Conservation (phyloP, 345 rosid genomes). For the Populus nigra region DNA sequence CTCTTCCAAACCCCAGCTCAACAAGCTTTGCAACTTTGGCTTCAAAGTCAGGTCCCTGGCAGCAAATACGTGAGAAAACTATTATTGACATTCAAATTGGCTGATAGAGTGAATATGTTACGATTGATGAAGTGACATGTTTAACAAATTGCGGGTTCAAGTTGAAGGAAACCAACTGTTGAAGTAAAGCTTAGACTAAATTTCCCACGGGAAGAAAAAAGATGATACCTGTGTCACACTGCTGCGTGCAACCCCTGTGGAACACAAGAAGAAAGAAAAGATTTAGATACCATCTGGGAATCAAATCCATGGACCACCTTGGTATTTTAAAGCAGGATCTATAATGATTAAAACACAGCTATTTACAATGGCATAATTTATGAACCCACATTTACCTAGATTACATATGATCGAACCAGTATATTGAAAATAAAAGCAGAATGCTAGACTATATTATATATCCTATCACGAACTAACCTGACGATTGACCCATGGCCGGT, state of each 20-base stretch:
- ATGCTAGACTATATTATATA: background rate
- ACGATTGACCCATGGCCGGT: slow-evolving; percentile 46
- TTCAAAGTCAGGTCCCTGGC: slow-evolving; percentile 78
- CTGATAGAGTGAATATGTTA: background rate
- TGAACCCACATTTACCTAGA: background rate
- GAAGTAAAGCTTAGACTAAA: background rate
- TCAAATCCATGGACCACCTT: background rate
- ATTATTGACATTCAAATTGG: background rate
- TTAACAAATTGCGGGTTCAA: background rate
- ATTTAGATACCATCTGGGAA: background rate
- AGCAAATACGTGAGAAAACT: background rate
- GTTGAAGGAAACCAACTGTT: background rate
- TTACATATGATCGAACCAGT: background rate
- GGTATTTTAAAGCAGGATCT: background rate
- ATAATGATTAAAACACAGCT: background rate
- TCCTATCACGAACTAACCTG: slow-evolving; percentile 45
- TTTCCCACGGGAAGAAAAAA: background rate
- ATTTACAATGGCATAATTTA: background rate
- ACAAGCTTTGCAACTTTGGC: slow-evolving; percentile 87
- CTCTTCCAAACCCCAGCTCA: slow-evolving; percentile 80
- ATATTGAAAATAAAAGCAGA: background rate
- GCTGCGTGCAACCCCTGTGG: slow-evolving; percentile 34
- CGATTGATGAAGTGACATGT: background rate
- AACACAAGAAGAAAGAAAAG: slow-evolving; percentile 2
- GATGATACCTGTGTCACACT: slow-evolving; percentile 41